Evolutionary conservation across 2,329 filamentous ascomycete genomes (phyloP).

Genomic region (Tolypocladium endophyticum): DNA sequence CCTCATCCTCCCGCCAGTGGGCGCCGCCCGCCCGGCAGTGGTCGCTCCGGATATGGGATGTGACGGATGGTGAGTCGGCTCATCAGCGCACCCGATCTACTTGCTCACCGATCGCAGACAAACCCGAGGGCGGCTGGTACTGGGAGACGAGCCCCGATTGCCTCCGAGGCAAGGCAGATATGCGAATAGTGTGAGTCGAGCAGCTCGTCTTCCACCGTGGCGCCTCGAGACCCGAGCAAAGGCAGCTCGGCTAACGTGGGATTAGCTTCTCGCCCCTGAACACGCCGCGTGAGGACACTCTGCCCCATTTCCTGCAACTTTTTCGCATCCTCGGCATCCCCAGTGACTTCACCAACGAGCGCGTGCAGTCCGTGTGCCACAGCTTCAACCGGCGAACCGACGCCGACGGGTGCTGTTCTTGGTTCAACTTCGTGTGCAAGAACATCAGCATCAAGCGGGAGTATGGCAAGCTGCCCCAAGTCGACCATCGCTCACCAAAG

Average conservation of each 20-base stretch:
- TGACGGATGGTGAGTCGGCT: background rate
- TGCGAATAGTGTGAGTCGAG: conserved; percentile 18
- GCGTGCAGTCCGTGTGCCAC: conserved; percentile 18
- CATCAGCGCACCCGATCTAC: background rate
- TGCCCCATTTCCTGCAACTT: conserved; percentile 13
- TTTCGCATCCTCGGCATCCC: conserved; percentile 19
- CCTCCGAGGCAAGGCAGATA: conserved; percentile 11
- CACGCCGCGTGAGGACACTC: conserved; percentile 11
- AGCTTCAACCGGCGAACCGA: conserved; percentile 19
- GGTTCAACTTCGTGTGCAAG: conserved; percentile 26
- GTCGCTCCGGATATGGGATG: background rate
- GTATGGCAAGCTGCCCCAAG: conserved; percentile 8
- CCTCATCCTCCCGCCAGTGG: background rate
- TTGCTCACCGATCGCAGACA: background rate
- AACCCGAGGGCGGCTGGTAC: conserved; percentile 14
- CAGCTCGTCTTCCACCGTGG: background rate
- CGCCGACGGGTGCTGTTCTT: conserved; percentile 13
- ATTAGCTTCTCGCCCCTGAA: conserved; percentile 19
- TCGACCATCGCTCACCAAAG: conserved; percentile 13
- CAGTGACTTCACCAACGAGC: conserved; percentile 18
- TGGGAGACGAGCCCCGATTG: conserved; percentile 10
- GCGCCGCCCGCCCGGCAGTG: background rate
- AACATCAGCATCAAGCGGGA: conserved; percentile 14
- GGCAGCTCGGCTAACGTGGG: background rate
- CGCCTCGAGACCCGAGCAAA: too few relatives aligned